Evolutionary conservation across 1,284 basidiomycete species (phyloP).

Genomic region (Ganoderma sp.): DNA sequence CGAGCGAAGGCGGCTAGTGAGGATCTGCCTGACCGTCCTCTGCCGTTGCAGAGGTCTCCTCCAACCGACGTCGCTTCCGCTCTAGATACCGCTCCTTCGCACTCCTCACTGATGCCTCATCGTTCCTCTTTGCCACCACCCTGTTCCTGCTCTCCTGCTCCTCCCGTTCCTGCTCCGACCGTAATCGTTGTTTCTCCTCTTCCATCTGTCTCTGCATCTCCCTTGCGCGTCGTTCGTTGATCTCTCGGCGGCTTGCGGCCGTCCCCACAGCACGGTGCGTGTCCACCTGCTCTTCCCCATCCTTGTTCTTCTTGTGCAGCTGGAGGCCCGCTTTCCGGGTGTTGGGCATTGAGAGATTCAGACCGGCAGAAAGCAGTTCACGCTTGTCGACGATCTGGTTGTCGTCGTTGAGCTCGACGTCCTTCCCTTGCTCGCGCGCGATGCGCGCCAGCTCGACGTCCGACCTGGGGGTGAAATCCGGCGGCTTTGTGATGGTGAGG

Average conservation of each 20-base stretch:
- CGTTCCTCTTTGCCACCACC: slow-evolving; percentile 70
- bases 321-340: slow-evolving; percentile 65
- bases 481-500: slow-evolving; percentile 75
- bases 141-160: slow-evolving; percentile 65
- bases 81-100: slow-evolving; percentile 80
- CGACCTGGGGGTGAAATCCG: slow-evolving; percentile 61
- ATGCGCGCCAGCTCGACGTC: slow-evolving; percentile 75
- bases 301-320: slow-evolving; percentile 39
- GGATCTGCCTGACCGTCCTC: slow-evolving; percentile 23
- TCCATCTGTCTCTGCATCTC: slow-evolving; percentile 79
- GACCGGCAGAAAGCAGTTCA: slow-evolving; percentile 87
- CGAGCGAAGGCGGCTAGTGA: slow-evolving; percentile 10
- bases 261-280: slow-evolving; percentile 78
- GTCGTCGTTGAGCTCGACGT: slow-evolving; percentile 97
- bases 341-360: slow-evolving; percentile 88
- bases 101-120: slow-evolving; percentile 69
- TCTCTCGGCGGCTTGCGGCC: slow-evolving; percentile 79
- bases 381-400: slow-evolving; percentile 97
- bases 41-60: slow-evolving; percentile 47
- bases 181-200: slow-evolving; percentile 67
- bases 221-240: slow-evolving; percentile 76
- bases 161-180: slow-evolving; percentile 60
- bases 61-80: slow-evolving; percentile 79
- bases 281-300: slow-evolving; percentile 44
- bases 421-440: slow-evolving; percentile 77